Evolutionary conservation across 2,329 filamentous ascomycete genomes (phyloP).

Genomic region (Fusarium guadeloupense): DNA sequence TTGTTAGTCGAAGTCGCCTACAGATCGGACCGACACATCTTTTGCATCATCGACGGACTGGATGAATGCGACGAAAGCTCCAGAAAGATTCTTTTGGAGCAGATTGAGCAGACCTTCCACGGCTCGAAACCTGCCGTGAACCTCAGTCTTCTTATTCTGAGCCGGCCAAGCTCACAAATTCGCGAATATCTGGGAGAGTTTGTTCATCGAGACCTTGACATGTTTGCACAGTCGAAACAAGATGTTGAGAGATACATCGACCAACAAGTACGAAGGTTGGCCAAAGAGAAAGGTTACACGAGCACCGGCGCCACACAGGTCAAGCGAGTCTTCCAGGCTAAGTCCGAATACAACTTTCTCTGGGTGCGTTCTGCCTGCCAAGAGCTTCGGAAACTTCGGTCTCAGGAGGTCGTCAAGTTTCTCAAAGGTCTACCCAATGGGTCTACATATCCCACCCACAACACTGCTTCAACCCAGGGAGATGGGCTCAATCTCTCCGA

Average conservation of each 20-base stretch:
- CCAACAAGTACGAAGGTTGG: conserved; percentile 22
- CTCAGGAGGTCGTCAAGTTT: conserved; percentile 32
- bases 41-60: conserved; percentile 21
- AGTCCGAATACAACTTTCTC: conserved; percentile 38
- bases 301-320: conserved; percentile 23
- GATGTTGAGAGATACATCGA: conserved; percentile 35
- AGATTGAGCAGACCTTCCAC: conserved; percentile 26
- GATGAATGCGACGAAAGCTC: conserved; percentile 23
- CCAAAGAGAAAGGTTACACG: conserved; percentile 28
- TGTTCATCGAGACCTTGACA: conserved; percentile 33
- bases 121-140: conserved; percentile 10
- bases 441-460: conserved; percentile 1
- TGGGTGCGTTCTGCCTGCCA: conserved; percentile 39
- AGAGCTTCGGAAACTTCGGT: conserved; percentile 27
- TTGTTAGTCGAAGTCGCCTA: conserved; percentile 22
- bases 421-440: conserved; percentile 36
- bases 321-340: conserved; percentile 28
- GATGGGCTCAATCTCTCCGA: conserved; percentile 8
- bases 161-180: conserved; percentile 19
- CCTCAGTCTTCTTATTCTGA: conserved; percentile 11
- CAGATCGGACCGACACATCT: conserved; percentile 21
- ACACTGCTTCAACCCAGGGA: conserved; percentile 3
- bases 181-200: conserved; percentile 27
- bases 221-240: conserved; percentile 26
- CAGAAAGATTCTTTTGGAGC: conserved; percentile 9